Evolutionary conservation across 192 early-diverging fungal genomes (phyloP).

Genomic region (Podila epicladia): DNA sequence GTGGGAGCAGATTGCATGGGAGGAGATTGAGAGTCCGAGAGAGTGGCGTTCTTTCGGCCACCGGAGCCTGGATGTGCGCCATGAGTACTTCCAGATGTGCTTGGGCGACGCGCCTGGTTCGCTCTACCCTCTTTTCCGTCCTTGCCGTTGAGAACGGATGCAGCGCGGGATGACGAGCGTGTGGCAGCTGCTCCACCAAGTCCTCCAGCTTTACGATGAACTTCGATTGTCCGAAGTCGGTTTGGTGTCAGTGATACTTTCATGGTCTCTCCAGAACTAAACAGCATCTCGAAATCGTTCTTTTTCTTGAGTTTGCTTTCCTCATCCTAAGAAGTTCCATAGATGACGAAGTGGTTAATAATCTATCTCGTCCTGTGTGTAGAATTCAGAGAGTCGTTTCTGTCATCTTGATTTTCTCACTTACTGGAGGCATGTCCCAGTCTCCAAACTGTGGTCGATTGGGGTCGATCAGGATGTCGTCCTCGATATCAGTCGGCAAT

Average conservation of each 20-base stretch:
- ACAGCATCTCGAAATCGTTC: slow-evolving; percentile 63
- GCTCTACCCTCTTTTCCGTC: slow-evolving; percentile 9
- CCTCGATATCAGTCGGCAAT: slow-evolving; percentile 39
- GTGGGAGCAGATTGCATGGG: slow-evolving; percentile 9
- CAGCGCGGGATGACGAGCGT: slow-evolving; percentile 42
- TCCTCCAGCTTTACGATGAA: slow-evolving; percentile 38
- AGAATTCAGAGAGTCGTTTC: too few species aligned
- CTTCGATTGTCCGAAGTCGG: slow-evolving; percentile 65
- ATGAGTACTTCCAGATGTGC: not conserved
- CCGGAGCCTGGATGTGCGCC: not conserved
- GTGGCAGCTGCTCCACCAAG: slow-evolving; percentile 21
- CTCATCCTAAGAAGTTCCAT: slow-evolving; percentile 15
- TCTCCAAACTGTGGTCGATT: slow-evolving; percentile 50
- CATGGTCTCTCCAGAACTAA: slow-evolving; percentile 61
- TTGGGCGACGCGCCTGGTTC: slow-evolving; percentile 29
- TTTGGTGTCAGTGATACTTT: slow-evolving; percentile 67
- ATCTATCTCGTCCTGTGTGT: not conserved
- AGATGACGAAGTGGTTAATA: not conserved
- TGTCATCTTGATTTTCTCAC: not conserved
- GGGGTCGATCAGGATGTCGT: slow-evolving; percentile 32
- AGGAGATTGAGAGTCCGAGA: not conserved
- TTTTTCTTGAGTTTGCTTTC: slow-evolving; percentile 56
- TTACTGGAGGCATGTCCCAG: slow-evolving; percentile 46
- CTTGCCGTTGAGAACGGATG: slow-evolving; percentile 33
- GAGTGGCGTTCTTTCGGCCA: slow-evolving; percentile 22